phyloP scores from a whole-genome alignment of 1,139 yeast species.

The Yamadazyma triangularis region DNA sequence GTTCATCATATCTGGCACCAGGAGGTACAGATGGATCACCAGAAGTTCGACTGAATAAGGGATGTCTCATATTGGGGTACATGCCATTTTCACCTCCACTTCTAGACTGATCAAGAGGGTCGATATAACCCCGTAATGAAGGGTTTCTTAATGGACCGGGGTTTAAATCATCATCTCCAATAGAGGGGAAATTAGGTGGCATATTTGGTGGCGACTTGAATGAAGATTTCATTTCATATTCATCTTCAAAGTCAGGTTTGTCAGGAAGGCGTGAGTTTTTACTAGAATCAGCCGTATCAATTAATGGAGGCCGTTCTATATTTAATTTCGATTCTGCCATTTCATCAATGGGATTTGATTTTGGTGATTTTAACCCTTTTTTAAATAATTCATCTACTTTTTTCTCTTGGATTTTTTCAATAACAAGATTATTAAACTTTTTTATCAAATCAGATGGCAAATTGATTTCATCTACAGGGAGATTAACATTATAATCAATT shows the following conservation, averaged over 20 bases:
- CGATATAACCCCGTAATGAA: constrained; percentile 27
- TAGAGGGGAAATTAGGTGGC: constrained; percentile 20
- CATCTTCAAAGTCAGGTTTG: constrained; percentile 58
- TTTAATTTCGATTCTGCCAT: background rate
- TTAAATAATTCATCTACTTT: constrained; percentile 7
- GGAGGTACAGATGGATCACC: constrained; percentile 31
- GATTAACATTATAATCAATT: constrained; percentile 9
- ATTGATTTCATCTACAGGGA: constrained; percentile 23
- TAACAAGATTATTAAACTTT: constrained; percentile 17
- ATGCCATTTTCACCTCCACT: constrained; percentile 40
- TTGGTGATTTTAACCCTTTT: constrained; percentile 4
- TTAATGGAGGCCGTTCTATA: constrained; percentile 1
- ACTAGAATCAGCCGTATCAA: constrained; percentile 9
- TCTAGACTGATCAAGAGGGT: constrained; percentile 11
- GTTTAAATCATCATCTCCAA: constrained; percentile 49
- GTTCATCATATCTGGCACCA: constrained; percentile 56
- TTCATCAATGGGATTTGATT: too few relatives aligned
- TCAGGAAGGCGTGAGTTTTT: constrained; percentile 18
- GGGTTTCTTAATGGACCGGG: constrained; percentile 46
- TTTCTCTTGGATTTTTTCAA: constrained; percentile 4
- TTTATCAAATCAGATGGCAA: constrained; percentile 21
- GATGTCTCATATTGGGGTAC: constrained; percentile 51
- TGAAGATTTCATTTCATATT: constrained; percentile 34
- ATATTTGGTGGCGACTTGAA: constrained; percentile 4
- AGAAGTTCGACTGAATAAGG: constrained; percentile 32